Evolutionary conservation across 495 filamentous ascomycete species (phyloP).

Genomic region (Lasiosphaeria miniovina): DNA sequence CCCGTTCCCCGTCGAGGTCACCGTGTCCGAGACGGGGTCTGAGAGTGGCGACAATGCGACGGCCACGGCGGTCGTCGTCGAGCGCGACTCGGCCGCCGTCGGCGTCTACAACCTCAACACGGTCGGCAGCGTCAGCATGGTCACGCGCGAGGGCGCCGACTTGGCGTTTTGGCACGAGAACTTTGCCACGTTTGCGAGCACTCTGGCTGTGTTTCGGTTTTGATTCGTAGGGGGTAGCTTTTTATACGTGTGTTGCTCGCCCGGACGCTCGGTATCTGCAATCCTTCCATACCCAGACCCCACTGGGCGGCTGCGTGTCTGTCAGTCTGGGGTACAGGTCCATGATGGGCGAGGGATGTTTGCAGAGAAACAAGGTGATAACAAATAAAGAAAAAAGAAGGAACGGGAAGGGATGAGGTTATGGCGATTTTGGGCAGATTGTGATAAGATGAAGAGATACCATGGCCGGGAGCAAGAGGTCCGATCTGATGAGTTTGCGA

Average conservation of each 20-base stretch:
- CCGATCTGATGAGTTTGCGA: too few species aligned
- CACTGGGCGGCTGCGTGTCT: too few species aligned
- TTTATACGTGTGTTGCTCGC: too few species aligned
- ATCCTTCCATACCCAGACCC: not conserved
- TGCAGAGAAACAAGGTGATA: too few species aligned
- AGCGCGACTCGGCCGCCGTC: constrained; percentile 7
- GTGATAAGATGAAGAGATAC: too few species aligned
- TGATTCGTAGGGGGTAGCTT: not conserved
- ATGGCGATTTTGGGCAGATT: too few species aligned
- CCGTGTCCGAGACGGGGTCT: not conserved
- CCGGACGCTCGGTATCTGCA: not conserved
- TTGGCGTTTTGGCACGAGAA: constrained; percentile 30
- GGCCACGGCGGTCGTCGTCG: not conserved
- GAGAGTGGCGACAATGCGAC: too few species aligned
- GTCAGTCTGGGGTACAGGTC: too few species aligned
- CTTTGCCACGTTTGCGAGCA: constrained; percentile 29
- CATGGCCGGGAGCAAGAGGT: too few species aligned
- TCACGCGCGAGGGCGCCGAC: constrained; percentile 22
- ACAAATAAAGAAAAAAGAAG: too few species aligned
- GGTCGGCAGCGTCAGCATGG: constrained; percentile 33
- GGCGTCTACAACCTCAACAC: constrained; percentile 33
- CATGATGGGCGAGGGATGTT: too few species aligned
- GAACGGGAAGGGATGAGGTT: too few species aligned
- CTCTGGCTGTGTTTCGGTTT: constrained; percentile 23
- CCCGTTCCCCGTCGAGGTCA: not conserved